Base-by-base conservation (phyloP, 2,329 filamentous ascomycete species). In the Lecanicillium sp. region DNA sequence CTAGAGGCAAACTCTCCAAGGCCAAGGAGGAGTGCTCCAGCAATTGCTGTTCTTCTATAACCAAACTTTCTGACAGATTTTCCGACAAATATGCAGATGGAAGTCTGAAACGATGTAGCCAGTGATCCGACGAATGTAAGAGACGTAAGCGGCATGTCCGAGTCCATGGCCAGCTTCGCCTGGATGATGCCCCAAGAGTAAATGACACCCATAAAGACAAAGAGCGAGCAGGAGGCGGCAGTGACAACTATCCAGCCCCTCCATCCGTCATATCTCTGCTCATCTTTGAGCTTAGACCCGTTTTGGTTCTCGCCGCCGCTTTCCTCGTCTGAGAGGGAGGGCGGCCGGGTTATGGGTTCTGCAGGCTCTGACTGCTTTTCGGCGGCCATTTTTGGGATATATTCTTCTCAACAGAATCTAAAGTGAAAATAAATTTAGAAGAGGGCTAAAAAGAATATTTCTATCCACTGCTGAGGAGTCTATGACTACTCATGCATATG, bases 181-280 rank as follows among this genome's bases (percentile, higher is more conserved):
- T 55, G 52, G 40, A 53, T 30, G 16, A 55, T 49, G 13, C 51
- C 51, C 51, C 50, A 53, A 1, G 48, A 52, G 41, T 55, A 53
- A 34, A 55, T 46, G 29, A 52, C 49, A 11, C 52, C 52, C 38
- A 54, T 48, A 40, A 52, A 54, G n/a, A 51, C 45, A 31, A 54
- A 54, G 14, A 54, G 43, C 1, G 48, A 47, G 33, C 43, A 38
- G 0, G 51, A 47, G 1, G 51, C 45, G 2, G 53, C 53, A 6
- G 44, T 35, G 3, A 53, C 53, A 13, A 53, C 48, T 8, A 53
- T 22, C 53, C 51, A 56, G 7, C 48, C 51, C 7, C 39, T 39
- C 37, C 43, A 47, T 6, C 43, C 33, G 33, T 51, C 49, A 31
- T 34, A 18, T 17, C 32, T 5, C 8, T 34, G 30, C 15, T 33